Evolutionary conservation across 495 filamentous ascomycete species (phyloP), one percentile per base, ranked within the genome.

Genomic region (Penicillium longicatenatum): DNA sequence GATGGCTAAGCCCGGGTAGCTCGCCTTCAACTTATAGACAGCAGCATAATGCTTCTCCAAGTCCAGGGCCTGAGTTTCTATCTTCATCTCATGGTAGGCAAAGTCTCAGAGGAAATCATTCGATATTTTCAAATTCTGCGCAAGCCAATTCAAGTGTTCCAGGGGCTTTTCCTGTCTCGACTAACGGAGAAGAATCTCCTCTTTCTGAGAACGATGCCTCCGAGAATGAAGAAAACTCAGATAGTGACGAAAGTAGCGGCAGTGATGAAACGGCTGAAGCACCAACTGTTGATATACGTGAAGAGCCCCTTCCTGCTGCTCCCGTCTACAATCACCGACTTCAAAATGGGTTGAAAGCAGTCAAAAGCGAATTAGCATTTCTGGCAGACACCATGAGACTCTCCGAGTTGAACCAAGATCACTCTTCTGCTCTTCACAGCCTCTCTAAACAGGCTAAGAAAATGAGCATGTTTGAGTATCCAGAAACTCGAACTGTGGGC

Each of bases 401-500:
- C 2, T 59, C 49, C 0, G 45, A 53, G 0, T 33, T 66, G 8
- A 42, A 30, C 0, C 56, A 55, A 6, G 57, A 66, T 29, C n/a
- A 17, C 2, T 47, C n/a, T 0, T 60, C 60, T 6, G 50, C 4
- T 12, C 29, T 70, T 0, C 50, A 64, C 41, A 16, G 30, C 0
- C 29, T 62, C 10, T 46, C 29, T 1, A 8, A 52, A 12, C n/a
- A 63, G 1, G 44, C 51, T 0, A 21, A 54, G 0, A 31, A 43
- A 11, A 31, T 57, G 46, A 67, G 60, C 52, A 41, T 41, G 10
- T 65, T 67, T 26, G 3, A 54, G 10, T 70, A 54, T 48, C 67
- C 67, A 0, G 65, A 44, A 10, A 69, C 58, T 1, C 61, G 70
- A 3, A 70, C 57, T 16, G 60, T 72, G 8, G 70, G 31, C 2